Evolutionary conservation across 768 basidiomycete species (phyloP), one percentile per base, ranked within the genome.

Genomic region (Galerina marginata): DNA sequence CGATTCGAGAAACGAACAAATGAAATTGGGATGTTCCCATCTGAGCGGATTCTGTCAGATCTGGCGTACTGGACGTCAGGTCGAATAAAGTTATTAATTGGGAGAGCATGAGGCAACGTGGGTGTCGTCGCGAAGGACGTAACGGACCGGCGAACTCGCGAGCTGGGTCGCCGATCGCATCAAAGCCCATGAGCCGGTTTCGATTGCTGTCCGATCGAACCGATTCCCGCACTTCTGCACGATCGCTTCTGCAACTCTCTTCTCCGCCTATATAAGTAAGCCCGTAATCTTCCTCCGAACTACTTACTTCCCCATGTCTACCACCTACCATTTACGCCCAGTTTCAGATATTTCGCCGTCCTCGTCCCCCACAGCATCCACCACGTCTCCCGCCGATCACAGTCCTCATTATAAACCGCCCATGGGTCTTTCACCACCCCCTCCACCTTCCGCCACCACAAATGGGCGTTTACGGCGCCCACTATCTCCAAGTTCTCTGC

Each of bases 401-500:
- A 81, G 76, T 59, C 80, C 77, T 1, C 71, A 72, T 1, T 67
- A 69, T 56, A 76, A 75, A 66, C 65, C 63, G 9, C 39, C 64
- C 64, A 37, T 59, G 62, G 40, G 44, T 54, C 65, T 58, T 68
- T 44, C 69, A 60, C 69, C 61, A 15, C 71, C 70, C n/a, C 71
- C 78, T 9, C 73, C 79, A 14, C 60, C 77, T 15, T 59, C 74
- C 12, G 62, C 66, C 26, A 54, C 68, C 59, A 37, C 71, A n/a
- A 69, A 72, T 54, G 51, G 63, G 39, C 65, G 60, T 54, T 33
- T 49, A 20, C 83, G 87, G 12, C 79, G 88, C 0, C 87, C 88
- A 9, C 75, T 90, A 51, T 87, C 88, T 25, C 88, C 89, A 4
- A 83, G 80, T 63, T 86, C 85, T 1, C 67, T 90, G 20, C 79